Evolutionary conservation across 495 filamentous ascomycete species (phyloP).

Genomic region (Neurospora sp.): DNA sequence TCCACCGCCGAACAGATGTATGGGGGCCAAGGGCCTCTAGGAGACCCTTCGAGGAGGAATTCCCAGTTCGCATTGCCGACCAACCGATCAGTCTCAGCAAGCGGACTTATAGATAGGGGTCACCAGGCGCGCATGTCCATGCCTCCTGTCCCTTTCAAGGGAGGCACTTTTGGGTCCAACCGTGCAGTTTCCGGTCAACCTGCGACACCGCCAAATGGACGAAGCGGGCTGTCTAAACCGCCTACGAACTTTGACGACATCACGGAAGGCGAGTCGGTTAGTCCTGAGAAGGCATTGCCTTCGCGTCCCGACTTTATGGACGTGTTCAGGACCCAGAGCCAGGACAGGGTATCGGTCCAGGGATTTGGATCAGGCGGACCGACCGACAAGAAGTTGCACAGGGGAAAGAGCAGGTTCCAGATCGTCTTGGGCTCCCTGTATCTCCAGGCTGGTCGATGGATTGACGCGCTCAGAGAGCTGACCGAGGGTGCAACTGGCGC

Average conservation of each 20-base stretch:
- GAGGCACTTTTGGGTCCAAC: constrained; percentile 25
- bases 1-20: constrained; percentile 23
- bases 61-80: constrained; percentile 40
- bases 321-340: constrained; percentile 42
- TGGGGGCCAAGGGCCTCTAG: constrained; percentile 7
- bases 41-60: constrained; percentile 32
- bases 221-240: constrained; percentile 41
- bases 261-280: constrained; percentile 22
- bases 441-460: constrained; percentile 80
- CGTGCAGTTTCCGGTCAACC: constrained; percentile 40
- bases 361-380: constrained; percentile 66
- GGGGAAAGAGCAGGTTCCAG: constrained; percentile 69
- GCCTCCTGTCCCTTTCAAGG: constrained; percentile 42
- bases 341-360: constrained; percentile 72
- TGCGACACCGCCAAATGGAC: constrained; percentile 39
- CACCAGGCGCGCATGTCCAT: constrained; percentile 65
- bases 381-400: constrained; percentile 68
- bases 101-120: constrained; percentile 33
- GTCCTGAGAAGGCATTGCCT: constrained; percentile 21
- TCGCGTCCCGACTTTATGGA: constrained; percentile 26
- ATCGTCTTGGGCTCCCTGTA: constrained; percentile 80
- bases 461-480: constrained; percentile 79
- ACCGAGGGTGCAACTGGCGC: constrained; percentile 68
- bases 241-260: constrained; percentile 69
- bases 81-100: constrained; percentile 40